Percentiles rank a stretch among this genome's conserved stretches.
These are phyloP conservation scores for Ilyonectria robusta DNA, from an alignment of 2,329 filamentous ascomycete species.

Conservation along the genomic window DNA sequence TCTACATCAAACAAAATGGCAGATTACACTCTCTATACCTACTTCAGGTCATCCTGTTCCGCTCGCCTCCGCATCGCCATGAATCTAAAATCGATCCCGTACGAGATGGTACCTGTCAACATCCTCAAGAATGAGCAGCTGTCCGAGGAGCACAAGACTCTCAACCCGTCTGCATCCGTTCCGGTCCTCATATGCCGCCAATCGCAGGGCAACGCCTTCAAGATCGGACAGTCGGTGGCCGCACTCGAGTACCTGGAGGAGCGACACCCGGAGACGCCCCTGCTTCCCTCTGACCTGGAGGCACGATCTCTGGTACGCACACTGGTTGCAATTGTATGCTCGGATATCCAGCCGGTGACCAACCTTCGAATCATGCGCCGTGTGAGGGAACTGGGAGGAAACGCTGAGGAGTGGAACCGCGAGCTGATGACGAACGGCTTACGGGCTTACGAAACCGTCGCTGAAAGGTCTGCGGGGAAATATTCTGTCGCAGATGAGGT, in stretches of 20 bases:
- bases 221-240: constrained; percentile 70
- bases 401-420: constrained; percentile 64
- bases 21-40: constrained; percentile 66
- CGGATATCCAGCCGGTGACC: constrained; percentile 73
- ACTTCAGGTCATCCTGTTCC: constrained; percentile 75
- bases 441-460: constrained; percentile 67
- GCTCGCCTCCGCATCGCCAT: constrained; percentile 73
- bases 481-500: constrained; percentile 70
- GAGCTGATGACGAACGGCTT: constrained; percentile 67
- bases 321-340: constrained; percentile 67
- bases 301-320: constrained; percentile 66
- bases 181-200: constrained; percentile 64
- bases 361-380: constrained; percentile 68
- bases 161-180: constrained; percentile 69
- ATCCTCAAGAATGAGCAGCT: constrained; percentile 68
- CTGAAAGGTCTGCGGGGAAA: constrained; percentile 56
- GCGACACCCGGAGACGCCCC: constrained; percentile 56
- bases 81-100: constrained; percentile 66
- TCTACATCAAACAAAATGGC: constrained; percentile 36
- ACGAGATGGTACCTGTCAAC: constrained; percentile 64
- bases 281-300: constrained; percentile 63
- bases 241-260: constrained; percentile 76
- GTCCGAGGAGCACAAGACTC: constrained; percentile 58
- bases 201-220: constrained; percentile 49
- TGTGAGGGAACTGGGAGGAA: constrained; percentile 60